These are phyloP conservation scores for Rhodotorula toruloides DNA, from an alignment of 768 basidiomycete genomes.

Conservation along the genomic window DNA sequence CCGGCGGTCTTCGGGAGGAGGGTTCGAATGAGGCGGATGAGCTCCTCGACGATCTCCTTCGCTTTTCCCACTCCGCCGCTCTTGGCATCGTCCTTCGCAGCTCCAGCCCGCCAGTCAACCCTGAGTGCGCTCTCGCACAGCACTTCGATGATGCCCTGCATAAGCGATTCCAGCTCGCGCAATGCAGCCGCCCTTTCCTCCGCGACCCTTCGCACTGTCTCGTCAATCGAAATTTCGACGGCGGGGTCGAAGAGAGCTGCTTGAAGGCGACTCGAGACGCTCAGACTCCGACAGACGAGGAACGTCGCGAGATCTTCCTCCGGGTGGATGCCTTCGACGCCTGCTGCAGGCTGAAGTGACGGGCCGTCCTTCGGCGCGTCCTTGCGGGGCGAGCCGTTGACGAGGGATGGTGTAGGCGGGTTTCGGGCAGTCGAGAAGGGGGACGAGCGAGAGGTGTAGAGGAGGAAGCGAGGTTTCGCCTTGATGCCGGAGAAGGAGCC, in stretches of 20 bases:
- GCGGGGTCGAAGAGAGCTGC: neutral
- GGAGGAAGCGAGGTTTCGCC: conserved; percentile 29
- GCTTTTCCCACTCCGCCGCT: conserved; percentile 30
- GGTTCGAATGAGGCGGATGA: conserved; percentile 14
- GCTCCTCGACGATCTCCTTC: conserved; percentile 24
- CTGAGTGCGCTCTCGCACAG: conserved; percentile 20
- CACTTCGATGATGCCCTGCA: conserved; percentile 16
- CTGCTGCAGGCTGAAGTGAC: neutral
- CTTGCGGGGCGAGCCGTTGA: conserved; percentile 16
- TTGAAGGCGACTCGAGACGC: conserved; percentile 17
- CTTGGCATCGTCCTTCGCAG: neutral
- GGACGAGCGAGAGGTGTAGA: conserved; percentile 19
- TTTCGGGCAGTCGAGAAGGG: conserved; percentile 8
- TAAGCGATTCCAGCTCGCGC: conserved; percentile 14
- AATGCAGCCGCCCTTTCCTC: conserved; percentile 1
- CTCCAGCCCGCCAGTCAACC: conserved; percentile 10
- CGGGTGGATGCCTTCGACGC: conserved; percentile 14
- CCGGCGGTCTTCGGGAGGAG: neutral
- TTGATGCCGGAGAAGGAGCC: conserved; percentile 28
- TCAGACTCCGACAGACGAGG: conserved; percentile 25
- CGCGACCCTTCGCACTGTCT: neutral
- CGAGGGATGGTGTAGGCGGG: neutral
- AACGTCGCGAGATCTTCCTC: conserved; percentile 37
- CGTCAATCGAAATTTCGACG: fast-evolving
- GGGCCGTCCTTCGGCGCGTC: neutral